Evolutionary conservation across 2,329 filamentous ascomycete genomes (phyloP).

Genomic region (Botrytis pseudocinerea): DNA sequence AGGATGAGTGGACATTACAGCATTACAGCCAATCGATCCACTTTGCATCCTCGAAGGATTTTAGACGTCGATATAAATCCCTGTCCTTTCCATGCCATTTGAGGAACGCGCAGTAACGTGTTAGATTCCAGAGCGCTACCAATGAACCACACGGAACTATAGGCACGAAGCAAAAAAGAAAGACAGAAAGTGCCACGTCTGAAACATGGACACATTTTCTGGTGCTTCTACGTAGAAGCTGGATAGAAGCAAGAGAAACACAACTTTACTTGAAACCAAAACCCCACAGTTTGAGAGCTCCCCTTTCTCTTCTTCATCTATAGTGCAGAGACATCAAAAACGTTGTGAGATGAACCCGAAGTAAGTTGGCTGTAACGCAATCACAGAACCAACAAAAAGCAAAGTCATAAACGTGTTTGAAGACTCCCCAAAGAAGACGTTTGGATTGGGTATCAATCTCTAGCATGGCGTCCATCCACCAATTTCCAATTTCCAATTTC

Average conservation of each 20-base stretch:
- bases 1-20: conserved; percentile 11
- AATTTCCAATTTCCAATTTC: not conserved
- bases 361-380: not conserved
- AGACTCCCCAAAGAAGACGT: not conserved
- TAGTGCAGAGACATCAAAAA: not conserved
- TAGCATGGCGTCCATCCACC: not conserved
- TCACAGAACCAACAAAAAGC: not conserved
- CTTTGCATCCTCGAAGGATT: conserved; percentile 11
- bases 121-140: conserved; percentile 3
- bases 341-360: not conserved
- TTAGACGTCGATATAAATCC: conserved; percentile 7
- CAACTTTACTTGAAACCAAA: not conserved
- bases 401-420: not conserved
- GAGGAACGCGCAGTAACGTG: not conserved
- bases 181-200: conserved; percentile 8
- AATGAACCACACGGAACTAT: not conserved
- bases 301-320: not conserved
- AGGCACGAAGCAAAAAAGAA: not conserved
- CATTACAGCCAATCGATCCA: conserved; percentile 8
- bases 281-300: not conserved
- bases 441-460: not conserved
- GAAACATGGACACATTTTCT: conserved; percentile 2
- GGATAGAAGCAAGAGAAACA: not conserved
- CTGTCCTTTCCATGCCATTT: not conserved
- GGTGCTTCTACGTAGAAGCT: not conserved